phyloP scores from a whole-genome alignment of 2,329 filamentous ascomycete species.

The Colletotrichum lindemuthianum region DNA sequence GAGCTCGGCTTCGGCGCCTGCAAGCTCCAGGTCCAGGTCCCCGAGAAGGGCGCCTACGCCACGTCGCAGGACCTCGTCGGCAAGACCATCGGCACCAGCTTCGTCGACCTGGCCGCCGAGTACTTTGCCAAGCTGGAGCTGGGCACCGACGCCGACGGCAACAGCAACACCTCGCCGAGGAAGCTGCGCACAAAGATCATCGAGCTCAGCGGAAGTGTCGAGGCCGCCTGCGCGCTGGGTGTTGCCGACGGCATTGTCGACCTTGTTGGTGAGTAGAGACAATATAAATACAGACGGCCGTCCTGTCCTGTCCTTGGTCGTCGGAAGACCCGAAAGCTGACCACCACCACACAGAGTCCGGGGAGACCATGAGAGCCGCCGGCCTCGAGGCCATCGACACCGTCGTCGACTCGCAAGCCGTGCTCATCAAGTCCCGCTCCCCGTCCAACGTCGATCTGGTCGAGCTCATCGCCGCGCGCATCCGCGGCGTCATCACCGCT shows the following conservation, averaged over 20 bases:
- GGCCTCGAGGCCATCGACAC: constrained; percentile 95
- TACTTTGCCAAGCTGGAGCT: constrained; percentile 86
- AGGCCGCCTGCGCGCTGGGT: constrained; percentile 93
- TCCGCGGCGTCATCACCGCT: constrained; percentile 93
- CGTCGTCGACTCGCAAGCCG: constrained; percentile 85
- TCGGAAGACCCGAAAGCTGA: not conserved
- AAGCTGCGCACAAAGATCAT: constrained; percentile 88
- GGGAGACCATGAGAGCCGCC: constrained; percentile 97
- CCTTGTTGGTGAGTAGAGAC: constrained; percentile 79
- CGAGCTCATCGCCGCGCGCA: constrained; percentile 84
- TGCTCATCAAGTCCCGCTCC: constrained; percentile 90
- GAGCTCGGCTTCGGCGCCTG: constrained; percentile 91
- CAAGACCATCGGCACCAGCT: constrained; percentile 95
- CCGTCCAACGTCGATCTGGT: constrained; percentile 84
- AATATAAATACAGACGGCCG: not conserved
- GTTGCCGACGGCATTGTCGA: constrained; percentile 98
- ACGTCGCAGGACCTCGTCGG: constrained; percentile 83
- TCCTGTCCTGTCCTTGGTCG: not conserved
- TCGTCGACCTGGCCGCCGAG: constrained; percentile 82
- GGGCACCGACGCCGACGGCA: constrained; percentile 54
- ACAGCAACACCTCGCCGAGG: constrained; percentile 45
- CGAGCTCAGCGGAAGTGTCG: constrained; percentile 94
- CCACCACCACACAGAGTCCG: constrained; percentile 74
- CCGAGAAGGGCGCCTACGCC: constrained; percentile 79
- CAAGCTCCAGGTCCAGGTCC: constrained; percentile 96